These are phyloP conservation scores for Scortechinia acanthostroma DNA, from an alignment of 2,329 filamentous ascomycete genomes.

Conservation along the genomic window DNA sequence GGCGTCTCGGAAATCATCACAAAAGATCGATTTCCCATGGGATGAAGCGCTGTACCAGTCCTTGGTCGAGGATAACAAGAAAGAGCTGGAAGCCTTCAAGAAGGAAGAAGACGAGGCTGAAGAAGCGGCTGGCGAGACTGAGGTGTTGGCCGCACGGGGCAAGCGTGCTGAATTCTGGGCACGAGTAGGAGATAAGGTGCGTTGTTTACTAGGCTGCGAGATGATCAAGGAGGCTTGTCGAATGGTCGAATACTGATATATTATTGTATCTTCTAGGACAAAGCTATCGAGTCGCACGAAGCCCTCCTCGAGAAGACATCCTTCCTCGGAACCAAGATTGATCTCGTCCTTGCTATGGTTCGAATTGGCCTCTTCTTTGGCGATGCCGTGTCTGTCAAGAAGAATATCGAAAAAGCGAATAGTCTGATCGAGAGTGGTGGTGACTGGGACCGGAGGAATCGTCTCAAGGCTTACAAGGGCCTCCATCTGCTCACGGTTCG, in stretches of 20 bases:
- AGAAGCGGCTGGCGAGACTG: constrained; percentile 92
- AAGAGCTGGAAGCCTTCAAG: constrained; percentile 69
- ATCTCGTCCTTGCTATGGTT: constrained; percentile 92
- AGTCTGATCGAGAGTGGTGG: constrained; percentile 87
- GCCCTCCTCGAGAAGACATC: constrained; percentile 94
- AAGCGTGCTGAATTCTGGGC: constrained; percentile 97
- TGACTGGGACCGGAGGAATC: constrained; percentile 97
- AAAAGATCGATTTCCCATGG: constrained; percentile 72
- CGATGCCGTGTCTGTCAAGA: constrained; percentile 86
- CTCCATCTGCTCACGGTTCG: constrained; percentile 87
- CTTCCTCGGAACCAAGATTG: constrained; percentile 92
- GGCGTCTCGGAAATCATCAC: constrained; percentile 59
- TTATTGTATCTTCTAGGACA: constrained; percentile 56
- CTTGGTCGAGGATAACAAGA: constrained; percentile 70
- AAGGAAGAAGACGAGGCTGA: constrained; percentile 89
- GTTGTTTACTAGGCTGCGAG: constrained; percentile 7
- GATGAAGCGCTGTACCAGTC: constrained; percentile 80
- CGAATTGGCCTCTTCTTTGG: constrained; percentile 93
- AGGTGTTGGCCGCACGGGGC: constrained; percentile 83
- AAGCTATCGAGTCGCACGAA: constrained; percentile 87
- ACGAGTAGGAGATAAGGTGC: constrained; percentile 88
- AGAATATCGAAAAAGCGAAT: constrained; percentile 83
- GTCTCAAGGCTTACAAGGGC: constrained; percentile 96
- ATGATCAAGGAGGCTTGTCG: neutral
- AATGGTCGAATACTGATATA: neutral